Conservation (phyloP, 2,329 filamentous ascomycete species). For the Monosporascus ibericus region DNA sequence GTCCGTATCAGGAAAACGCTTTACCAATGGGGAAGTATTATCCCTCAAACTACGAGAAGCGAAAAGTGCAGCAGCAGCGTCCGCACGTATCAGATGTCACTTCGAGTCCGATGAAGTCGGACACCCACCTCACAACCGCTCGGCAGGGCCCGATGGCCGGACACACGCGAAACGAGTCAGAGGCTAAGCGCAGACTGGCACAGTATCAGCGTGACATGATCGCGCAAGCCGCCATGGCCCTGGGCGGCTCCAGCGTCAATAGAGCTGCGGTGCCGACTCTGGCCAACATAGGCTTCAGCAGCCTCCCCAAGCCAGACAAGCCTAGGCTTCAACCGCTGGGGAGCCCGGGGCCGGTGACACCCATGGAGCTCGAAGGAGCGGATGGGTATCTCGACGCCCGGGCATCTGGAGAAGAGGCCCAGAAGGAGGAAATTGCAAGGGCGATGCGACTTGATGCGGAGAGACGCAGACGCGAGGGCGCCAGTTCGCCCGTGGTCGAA, state of each 20-base stretch:
- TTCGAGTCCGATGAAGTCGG: slow-evolving; percentile 29
- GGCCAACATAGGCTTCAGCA: slow-evolving; percentile 31
- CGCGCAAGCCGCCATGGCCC: slow-evolving; percentile 46
- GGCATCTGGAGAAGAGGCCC: slow-evolving; percentile 12
- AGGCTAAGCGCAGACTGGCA: slow-evolving; percentile 45
- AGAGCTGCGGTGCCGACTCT: slow-evolving; percentile 30
- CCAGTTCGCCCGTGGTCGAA: slow-evolving; percentile 26
- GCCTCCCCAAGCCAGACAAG: slow-evolving; percentile 33
- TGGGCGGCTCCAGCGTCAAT: slow-evolving; percentile 24
- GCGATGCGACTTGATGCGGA: slow-evolving; percentile 28
- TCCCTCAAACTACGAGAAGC: slow-evolving; percentile 52
- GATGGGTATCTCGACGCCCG: slow-evolving; percentile 33
- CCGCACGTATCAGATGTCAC: slow-evolving; percentile 18
- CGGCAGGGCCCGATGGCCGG: slow-evolving; percentile 14
- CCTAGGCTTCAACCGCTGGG: slow-evolving; percentile 48
- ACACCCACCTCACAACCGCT: slow-evolving; percentile 26
- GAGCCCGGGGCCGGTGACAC: slow-evolving; percentile 56
- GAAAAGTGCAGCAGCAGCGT: slow-evolving; percentile 18
- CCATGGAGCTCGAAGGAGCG: slow-evolving; percentile 48
- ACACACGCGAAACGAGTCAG: slow-evolving; percentile 35
- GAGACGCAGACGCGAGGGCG: slow-evolving; percentile 24
- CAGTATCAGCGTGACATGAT: slow-evolving; percentile 59
- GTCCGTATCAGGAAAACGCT: slow-evolving; percentile 39
- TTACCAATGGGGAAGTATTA: slow-evolving; percentile 58
- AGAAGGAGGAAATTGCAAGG: slow-evolving; percentile 22